These are phyloP conservation scores for Penicillium psychrosexuale DNA, from an alignment of 2,329 filamentous ascomycete species.

Conservation along the genomic window DNA sequence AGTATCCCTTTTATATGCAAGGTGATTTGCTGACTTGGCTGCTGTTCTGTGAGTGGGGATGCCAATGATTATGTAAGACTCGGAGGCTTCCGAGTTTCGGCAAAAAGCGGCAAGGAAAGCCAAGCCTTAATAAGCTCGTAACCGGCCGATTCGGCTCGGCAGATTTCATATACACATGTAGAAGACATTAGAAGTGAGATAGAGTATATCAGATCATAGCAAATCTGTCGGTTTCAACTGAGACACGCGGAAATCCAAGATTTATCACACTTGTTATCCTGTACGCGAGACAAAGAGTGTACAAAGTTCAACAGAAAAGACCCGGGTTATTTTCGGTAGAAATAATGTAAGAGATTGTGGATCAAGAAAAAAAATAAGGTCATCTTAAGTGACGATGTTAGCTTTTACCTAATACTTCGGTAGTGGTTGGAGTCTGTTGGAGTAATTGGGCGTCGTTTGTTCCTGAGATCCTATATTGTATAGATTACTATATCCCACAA, in stretches of 20 bases:
- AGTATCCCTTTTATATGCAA: background rate
- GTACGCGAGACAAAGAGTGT: background rate
- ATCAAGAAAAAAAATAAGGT: slow-evolving; percentile 23
- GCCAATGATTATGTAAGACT: too few species aligned
- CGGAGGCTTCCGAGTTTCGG: too few species aligned
- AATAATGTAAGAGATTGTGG: slow-evolving; percentile 8
- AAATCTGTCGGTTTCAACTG: background rate
- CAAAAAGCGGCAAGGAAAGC: background rate
- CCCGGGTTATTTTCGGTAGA: background rate
- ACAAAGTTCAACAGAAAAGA: background rate
- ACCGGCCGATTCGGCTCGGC: background rate
- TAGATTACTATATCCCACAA: background rate
- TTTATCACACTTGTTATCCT: background rate
- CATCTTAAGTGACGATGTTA: slow-evolving; percentile 8
- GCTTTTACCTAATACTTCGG: slow-evolving; percentile 24
- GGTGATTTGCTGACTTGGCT: background rate
- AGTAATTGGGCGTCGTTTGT: slow-evolving; percentile 11
- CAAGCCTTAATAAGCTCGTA: background rate
- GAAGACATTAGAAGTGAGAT: background rate
- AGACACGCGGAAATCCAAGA: background rate
- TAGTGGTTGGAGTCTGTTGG: slow-evolving; percentile 18
- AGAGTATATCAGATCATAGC: background rate
- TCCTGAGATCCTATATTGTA: slow-evolving; percentile 12
- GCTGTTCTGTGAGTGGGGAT: too few species aligned
- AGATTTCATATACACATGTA: background rate